A percentile compares a stretch with the other conserved stretches of the same genome.
phyloP scores from a whole-genome alignment of 2,329 filamentous ascomycete species.

The Hypoxylon sp. region DNA sequence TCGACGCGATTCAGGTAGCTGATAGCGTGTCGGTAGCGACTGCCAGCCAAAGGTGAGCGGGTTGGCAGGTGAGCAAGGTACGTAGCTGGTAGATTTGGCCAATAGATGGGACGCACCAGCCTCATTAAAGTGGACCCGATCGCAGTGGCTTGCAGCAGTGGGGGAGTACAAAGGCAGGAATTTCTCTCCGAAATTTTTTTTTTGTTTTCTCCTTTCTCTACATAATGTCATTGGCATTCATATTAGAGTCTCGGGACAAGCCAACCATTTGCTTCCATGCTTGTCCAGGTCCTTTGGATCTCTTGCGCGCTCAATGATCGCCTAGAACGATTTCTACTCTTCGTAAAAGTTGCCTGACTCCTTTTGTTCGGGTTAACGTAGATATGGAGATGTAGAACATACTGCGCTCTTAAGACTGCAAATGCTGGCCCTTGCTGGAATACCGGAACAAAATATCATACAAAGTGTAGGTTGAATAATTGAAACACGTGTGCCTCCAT shows the following conservation, averaged over 20 bases:
- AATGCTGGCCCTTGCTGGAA: background rate
- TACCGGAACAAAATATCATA: constrained; percentile 19
- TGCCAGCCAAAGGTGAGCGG: constrained; percentile 8
- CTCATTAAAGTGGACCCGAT: constrained; percentile 16
- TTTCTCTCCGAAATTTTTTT: constrained; percentile 48
- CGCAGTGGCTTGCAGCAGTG: constrained; percentile 42
- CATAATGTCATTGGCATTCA: constrained; percentile 88
- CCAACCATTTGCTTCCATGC: constrained; percentile 77
- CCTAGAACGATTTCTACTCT: constrained; percentile 85
- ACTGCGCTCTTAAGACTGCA: constrained; percentile 13
- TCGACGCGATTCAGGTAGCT: constrained; percentile 34
- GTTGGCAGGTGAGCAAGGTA: constrained; percentile 24
- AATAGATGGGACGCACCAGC: constrained; percentile 22
- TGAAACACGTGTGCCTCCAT: background rate
- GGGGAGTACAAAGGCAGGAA: constrained; percentile 49
- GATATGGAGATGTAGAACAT: constrained; percentile 60
- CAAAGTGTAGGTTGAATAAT: constrained; percentile 16
- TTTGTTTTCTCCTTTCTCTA: constrained; percentile 60
- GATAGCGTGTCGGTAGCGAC: constrained; percentile 27
- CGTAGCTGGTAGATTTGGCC: constrained; percentile 6
- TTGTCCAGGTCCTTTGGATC: constrained; percentile 89
- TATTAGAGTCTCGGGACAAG: constrained; percentile 99
- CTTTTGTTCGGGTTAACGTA: constrained; percentile 58
- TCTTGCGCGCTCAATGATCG: constrained; percentile 98
- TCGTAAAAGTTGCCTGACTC: constrained; percentile 77